These are phyloP conservation scores for Geotrichum fermentans DNA, from an alignment of 1,139 yeast species.

Conservation along the genomic window DNA sequence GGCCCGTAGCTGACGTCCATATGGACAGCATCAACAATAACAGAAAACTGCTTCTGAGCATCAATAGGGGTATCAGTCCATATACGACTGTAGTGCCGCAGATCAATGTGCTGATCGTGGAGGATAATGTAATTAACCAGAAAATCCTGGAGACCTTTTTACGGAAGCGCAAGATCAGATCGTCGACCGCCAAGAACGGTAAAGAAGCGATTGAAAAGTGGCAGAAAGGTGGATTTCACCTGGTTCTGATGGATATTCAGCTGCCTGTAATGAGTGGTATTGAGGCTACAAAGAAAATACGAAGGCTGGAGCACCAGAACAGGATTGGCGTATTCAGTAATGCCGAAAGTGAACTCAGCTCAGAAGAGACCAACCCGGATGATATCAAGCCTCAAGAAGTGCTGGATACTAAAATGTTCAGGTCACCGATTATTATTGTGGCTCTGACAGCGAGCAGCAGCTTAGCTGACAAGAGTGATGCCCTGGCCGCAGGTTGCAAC, in stretches of 20 bases:
- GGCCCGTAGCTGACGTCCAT: not conserved
- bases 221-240: constrained; percentile 89
- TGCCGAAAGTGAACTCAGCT: not conserved
- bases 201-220: constrained; percentile 89
- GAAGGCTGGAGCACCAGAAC: constrained; percentile 75
- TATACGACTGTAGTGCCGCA: constrained; percentile 48
- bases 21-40: constrained; percentile 11
- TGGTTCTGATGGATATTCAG: constrained; percentile 92
- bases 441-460: constrained; percentile 92
- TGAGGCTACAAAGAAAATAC: constrained; percentile 84
- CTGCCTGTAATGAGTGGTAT: constrained; percentile 90
- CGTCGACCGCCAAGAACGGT: constrained; percentile 55
- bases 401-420: constrained; percentile 57
- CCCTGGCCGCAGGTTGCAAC: constrained; percentile 93
- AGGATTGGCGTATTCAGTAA: constrained; percentile 73
- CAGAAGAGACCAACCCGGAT: constrained; percentile 22
- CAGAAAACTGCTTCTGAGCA: constrained; percentile 14
- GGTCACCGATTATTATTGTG: constrained; percentile 91
- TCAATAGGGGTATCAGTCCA: constrained; percentile 17
- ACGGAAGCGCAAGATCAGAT: constrained; percentile 73
- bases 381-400: constrained; percentile 42
- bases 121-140: constrained; percentile 92
- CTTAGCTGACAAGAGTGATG: constrained; percentile 82
- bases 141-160: constrained; percentile 89
- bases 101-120: constrained; percentile 86